Conservation (phyloP, 805 yeast genomes). For the Myxozyma neotropica region DNA sequence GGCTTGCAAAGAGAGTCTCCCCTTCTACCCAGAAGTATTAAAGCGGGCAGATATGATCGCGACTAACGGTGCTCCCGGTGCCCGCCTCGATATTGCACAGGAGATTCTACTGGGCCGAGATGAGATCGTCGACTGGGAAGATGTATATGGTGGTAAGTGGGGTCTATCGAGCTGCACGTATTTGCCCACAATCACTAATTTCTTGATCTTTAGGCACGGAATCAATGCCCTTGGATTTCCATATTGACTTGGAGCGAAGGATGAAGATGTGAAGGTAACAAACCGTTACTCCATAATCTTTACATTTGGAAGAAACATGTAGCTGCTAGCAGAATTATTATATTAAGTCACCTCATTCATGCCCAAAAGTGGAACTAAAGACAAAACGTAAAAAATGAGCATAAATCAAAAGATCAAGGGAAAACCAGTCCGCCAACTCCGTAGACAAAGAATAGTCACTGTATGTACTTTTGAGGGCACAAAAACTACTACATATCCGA, state of each 20-base stretch:
- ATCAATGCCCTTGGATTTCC: conserved; percentile 23
- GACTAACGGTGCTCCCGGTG: conserved; percentile 48
- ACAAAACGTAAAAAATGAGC: not conserved
- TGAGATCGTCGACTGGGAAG: conserved; percentile 87
- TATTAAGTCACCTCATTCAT: not conserved
- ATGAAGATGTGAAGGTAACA: conserved; percentile 7
- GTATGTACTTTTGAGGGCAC: conserved; percentile 1
- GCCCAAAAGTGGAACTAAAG: not conserved
- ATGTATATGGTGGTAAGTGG: conserved; percentile 52
- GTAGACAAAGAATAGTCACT: not conserved
- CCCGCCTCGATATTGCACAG: conserved; percentile 60
- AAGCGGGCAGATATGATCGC: conserved; percentile 41
- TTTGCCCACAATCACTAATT: not conserved
- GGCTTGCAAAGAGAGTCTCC: conserved; percentile 42
- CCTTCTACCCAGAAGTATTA: conserved; percentile 31
- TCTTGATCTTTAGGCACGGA: conserved; percentile 17
- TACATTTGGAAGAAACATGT: not conserved
- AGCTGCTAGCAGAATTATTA: not conserved
- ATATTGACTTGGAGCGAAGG: conserved; percentile 23
- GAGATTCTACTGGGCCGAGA: conserved; percentile 83
- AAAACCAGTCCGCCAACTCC: conserved; percentile 3
- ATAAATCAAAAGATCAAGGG: not conserved
- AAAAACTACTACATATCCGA: not conserved
- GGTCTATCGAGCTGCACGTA: not conserved
- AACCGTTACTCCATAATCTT: not conserved